Evolutionary conservation across 805 yeast genomes (phyloP), one percentile per base, ranked within the genome.

Genomic region (Tetrapisispora arboricola): DNA sequence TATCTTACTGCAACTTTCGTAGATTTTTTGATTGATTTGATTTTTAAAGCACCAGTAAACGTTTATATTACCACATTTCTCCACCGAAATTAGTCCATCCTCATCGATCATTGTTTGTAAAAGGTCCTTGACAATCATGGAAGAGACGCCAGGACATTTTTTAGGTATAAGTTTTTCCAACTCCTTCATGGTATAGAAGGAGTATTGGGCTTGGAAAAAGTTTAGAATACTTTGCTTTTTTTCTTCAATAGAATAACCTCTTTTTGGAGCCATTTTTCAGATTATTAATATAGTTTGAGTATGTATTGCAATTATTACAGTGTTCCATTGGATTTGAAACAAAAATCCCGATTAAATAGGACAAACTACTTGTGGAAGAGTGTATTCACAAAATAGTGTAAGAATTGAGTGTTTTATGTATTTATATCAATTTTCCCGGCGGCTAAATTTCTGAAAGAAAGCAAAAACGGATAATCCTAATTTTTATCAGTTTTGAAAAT

Each of bases 31-130:
- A 6, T 44, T 15, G 21, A 49, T 38, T 22, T 50, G 45, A 36
- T 45, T 46, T 24, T 48, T 45, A 53, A 70, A 73, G 39, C 71
- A 61, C 76, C 78, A 75, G 44, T 72, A 75, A 3, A 73, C 57
- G 40, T 71, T 71, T 12, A 70, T 63, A 12, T 63, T 60, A 0
- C 82, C 83, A 51, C 81, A 75, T 53, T 76, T 76, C 44, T 72
- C 77, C 30, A 66, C 64, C 33, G 65, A 39, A 7, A 75, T 64
- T 24, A 72, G 48, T 1, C 57, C 59, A 19, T 64, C 69, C 39
- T 75, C 81, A 46, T 73, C 78, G 9, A 72, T 50, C 43, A 75
- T 61, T 3, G 53, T 47, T 32, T 70, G 71, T 9, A 75, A 47
- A 1, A 75, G 46, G 9, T 71, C 77, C 48, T 76, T 75, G 31